Evolutionary conservation across 495 filamentous ascomycete genomes (phyloP), one percentile per base, ranked within the genome.

Genomic region (Penicillium argentinense): DNA sequence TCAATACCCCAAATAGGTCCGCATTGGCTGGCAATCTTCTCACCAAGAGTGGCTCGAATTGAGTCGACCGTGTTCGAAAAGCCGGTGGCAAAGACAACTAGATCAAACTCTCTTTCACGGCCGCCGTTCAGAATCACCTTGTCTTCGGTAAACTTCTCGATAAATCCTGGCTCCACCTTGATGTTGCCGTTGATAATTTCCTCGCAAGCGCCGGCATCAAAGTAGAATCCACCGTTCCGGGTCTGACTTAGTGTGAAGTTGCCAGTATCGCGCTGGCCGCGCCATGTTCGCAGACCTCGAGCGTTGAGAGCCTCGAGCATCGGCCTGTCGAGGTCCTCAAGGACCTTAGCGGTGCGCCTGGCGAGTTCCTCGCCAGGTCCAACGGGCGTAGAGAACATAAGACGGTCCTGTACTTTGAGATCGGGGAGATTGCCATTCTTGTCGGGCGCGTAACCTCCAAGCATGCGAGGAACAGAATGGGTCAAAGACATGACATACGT

Each of bases 31-130:
- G 79, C 82, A 21, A 88, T 60, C 17, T 78, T 72, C 30, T 85
- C 78, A 0, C 85, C 85, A 36, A 91, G 77, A 16, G 87, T 81
- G 24, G 41, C 43, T 18, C 47, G 47, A 24, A 57, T 53, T 0
- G 50, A 55, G 25, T 57, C 54, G 11, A 57, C 48, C 1, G 44
- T 61, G 57, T 86, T 88, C 13, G 76, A 64, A 62, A 86, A 89
- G 0, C 87, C 87, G 6, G 87, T 91, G 5, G 87, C 87, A 47
- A 89, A 83, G 5, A 89, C 73, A 28, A 91, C 78, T 54, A 84
- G 79, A 47, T 90, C 87, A 4, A 85, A 85, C 37, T 83, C 75
- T 0, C 86, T 60, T 42, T 71, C 71, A 1, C 66, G 69, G 4
- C 81, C 85, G 39, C 88, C 83, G 0, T 69, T 74, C 26, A 90